Evolutionary conservation across 1,139 yeast species (phyloP).

Genomic region (Geotrichum macrosporum): DNA sequence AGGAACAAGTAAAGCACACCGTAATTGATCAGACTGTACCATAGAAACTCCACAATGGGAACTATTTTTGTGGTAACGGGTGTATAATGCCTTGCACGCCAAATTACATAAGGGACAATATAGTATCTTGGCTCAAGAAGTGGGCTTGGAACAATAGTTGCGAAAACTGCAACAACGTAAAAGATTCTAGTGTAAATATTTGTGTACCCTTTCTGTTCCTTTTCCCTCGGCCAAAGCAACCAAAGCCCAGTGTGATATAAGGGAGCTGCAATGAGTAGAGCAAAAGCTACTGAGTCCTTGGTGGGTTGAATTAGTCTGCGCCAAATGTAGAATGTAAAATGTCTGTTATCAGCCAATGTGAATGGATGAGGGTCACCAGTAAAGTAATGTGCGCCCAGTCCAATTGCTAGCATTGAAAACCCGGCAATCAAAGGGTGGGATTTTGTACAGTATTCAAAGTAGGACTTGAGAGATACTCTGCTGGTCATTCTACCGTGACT

Average conservation of each 20-base stretch:
- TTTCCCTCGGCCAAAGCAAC: constrained; percentile 11
- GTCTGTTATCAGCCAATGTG: constrained; percentile 89
- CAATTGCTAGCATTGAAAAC: background rate
- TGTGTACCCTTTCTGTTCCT: background rate
- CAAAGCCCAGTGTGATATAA: constrained; percentile 14
- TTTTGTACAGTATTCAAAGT: background rate
- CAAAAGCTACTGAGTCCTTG: constrained; percentile 14
- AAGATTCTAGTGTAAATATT: constrained; percentile 5
- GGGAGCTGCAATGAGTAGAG: constrained; percentile 16
- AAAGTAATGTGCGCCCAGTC: background rate
- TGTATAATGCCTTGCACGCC: constrained; percentile 51
- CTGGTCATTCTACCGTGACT: background rate
- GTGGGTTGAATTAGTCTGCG: constrained; percentile 45
- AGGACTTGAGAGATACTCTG: background rate
- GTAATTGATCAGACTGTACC: constrained; percentile 56
- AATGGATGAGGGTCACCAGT: constrained; percentile 68
- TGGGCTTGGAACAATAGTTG: constrained; percentile 81
- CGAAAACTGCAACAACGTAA: constrained; percentile 42
- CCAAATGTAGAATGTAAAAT: constrained; percentile 83
- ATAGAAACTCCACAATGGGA: constrained; percentile 48
- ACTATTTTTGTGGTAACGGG: constrained; percentile 34
- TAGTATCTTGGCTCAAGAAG: constrained; percentile 91
- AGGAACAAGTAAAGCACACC: constrained; percentile 55
- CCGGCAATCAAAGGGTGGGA: constrained; percentile 1
- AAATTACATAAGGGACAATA: constrained; percentile 70